A percentile compares a stretch with the other conserved stretches of the same genome.
phyloP scores from a whole-genome alignment of 192 early-diverging fungal species.

The Podila epigama region DNA sequence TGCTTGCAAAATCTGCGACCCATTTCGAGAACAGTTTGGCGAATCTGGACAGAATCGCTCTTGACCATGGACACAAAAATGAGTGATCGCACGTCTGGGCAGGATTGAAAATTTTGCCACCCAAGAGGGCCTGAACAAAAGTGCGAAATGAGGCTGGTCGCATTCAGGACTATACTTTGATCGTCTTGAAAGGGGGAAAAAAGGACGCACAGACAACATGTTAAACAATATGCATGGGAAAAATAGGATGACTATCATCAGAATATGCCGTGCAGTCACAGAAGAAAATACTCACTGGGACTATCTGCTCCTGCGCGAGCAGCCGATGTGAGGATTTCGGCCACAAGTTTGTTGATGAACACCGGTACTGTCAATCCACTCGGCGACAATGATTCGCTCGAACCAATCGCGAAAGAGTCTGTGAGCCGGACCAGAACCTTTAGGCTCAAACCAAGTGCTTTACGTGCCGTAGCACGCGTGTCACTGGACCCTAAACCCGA shows the following conservation, averaged over 20 bases:
- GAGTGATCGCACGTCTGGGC: constrained; percentile 31
- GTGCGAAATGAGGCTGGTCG: constrained; percentile 35
- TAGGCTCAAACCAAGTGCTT: constrained; percentile 32
- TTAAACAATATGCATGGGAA: no score
- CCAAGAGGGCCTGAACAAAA: constrained; percentile 33
- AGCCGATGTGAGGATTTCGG: constrained; percentile 39
- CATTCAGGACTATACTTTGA: constrained; percentile 44
- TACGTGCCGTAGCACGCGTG: constrained; percentile 19
- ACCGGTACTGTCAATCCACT: constrained; percentile 21
- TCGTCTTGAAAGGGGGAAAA: constrained; percentile 18
- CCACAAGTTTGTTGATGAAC: constrained; percentile 31
- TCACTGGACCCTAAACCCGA: constrained; percentile 21
- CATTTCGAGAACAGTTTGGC: constrained; percentile 39
- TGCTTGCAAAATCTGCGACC: constrained; percentile 34
- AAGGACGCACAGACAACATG: no score
- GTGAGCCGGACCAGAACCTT: constrained; percentile 40
- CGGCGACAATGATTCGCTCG: background rate
- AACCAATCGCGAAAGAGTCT: constrained; percentile 12
- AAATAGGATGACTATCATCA: no score
- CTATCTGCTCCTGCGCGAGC: constrained; percentile 18
- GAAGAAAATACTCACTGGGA: constrained; percentile 4
- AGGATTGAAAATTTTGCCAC: constrained; percentile 33
- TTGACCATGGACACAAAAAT: constrained; percentile 45
- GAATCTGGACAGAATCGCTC: constrained; percentile 45
- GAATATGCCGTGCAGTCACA: background rate